Evolutionary conservation across 208 protist species (phyloP).

Genomic region (Leishmania turanica): DNA sequence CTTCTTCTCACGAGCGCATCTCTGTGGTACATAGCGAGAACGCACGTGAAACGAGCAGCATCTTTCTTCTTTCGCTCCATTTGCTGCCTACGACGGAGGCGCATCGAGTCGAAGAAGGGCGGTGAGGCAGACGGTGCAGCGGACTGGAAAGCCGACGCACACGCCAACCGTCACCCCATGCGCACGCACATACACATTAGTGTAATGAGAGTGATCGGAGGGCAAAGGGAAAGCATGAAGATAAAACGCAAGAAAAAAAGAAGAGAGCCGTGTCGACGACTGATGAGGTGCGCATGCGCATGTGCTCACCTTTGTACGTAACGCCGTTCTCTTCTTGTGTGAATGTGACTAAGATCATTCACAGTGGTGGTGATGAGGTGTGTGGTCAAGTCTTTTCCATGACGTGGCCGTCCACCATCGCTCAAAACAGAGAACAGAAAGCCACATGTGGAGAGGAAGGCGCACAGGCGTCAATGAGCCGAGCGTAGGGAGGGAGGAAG

Average conservation of each 20-base stretch:
- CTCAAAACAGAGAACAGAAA: slow-evolving; percentile 10
- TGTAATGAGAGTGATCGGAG: background rate
- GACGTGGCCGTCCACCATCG: background rate
- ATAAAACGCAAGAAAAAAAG: background rate
- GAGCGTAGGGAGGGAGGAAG: background rate
- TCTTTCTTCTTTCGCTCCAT: background rate
- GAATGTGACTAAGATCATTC: background rate
- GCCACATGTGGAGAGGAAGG: slow-evolving; percentile 7
- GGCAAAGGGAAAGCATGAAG: background rate
- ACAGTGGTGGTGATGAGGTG: background rate
- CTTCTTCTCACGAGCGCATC: background rate
- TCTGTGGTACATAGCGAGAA: background rate
- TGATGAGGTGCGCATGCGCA: background rate
- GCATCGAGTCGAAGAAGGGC: background rate
- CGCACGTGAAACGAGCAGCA: background rate
- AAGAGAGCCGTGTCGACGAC: background rate
- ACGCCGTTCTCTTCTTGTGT: background rate
- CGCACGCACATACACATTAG: background rate
- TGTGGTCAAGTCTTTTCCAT: background rate
- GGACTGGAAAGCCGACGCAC: background rate
- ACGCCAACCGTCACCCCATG: background rate
- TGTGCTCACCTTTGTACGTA: background rate
- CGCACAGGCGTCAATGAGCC: background rate
- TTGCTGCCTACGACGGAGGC: background rate
- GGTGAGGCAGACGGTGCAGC: background rate